A percentile compares a stretch with the other conserved stretches of the same genome.
Evolutionary conservation across 169 alveolate species (phyloP).

Genomic region (Plasmodium knowlesi): DNA sequence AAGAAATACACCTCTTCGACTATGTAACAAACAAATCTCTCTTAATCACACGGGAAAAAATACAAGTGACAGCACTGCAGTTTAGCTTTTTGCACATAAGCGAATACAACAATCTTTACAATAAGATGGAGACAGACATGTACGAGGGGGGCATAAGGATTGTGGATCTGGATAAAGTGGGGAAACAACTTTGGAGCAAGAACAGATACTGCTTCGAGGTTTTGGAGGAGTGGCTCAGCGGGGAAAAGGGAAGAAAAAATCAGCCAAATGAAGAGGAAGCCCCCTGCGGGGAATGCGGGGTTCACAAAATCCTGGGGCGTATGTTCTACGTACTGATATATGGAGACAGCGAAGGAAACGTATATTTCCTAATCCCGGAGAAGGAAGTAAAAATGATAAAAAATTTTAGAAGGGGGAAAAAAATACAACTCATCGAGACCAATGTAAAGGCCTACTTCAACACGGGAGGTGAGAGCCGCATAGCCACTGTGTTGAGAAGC

Average conservation of each 20-base stretch:
- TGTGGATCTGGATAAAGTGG: slow-evolving; percentile 19
- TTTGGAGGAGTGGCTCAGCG: not conserved
- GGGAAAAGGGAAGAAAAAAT: not conserved
- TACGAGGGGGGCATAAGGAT: slow-evolving; percentile 24
- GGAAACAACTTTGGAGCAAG: slow-evolving; percentile 7
- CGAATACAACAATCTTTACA: slow-evolving; percentile 56
- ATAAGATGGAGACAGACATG: slow-evolving; percentile 17
- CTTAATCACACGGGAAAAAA: slow-evolving; percentile 15
- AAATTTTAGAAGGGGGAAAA: slow-evolving; percentile 16
- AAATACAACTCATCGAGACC: slow-evolving; percentile 38
- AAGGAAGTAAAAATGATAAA: slow-evolving; percentile 59
- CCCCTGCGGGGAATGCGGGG: not conserved
- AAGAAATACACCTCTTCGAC: slow-evolving; percentile 59
- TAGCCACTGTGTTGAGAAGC: slow-evolving; percentile 5
- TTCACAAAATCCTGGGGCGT: not conserved
- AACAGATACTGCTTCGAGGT: slow-evolving; percentile 48
- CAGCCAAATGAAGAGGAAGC: not conserved
- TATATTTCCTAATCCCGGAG: slow-evolving; percentile 40
- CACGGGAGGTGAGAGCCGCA: not conserved
- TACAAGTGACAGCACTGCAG: slow-evolving; percentile 17
- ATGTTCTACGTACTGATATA: slow-evolving; percentile 58
- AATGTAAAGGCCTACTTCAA: slow-evolving; percentile 66
- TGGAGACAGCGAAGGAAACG: slow-evolving; percentile 64
- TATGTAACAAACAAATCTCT: slow-evolving; percentile 20
- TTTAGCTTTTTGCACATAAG: slow-evolving; percentile 47